Evolutionary conservation across 352 stramenopile species (phyloP), one percentile per base, ranked within the genome.

Genomic region (Hyaloperonospora arabidopsidis): DNA sequence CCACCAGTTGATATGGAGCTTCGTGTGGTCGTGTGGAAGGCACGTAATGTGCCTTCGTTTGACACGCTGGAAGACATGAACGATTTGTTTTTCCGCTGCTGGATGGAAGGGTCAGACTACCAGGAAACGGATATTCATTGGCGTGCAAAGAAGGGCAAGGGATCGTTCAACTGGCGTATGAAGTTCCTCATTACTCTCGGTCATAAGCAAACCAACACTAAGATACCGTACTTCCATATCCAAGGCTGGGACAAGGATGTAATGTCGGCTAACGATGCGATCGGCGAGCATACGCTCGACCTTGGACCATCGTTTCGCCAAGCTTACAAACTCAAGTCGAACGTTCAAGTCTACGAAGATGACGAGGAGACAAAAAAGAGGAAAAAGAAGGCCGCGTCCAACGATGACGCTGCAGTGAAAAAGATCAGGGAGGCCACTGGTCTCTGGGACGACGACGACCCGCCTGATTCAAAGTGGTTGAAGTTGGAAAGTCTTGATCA

Each of bases 191-290:
- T 97, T 21, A 73, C 79, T n/a, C 63, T 97, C 0, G 79, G 79
- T 1, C 79, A 90, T 63, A 90, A 93, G 54, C 76, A 90, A 56
- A 66, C 66, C 11, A 89, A 93, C 63, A 87, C 78, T 25, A 96
- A 97, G 69, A 93, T 93, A 29, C 86, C 88, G 29, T 96, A 97
- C 62, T 93, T 97, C 57, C 85, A 96, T 55, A 74, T 97, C 25
- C 89, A 97, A 57, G 81, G 92, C 38, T 97, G 92, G 92, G 92
- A 97, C 64, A 92, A 96, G 64, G 92, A 97, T 55, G 68, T 97
- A 23, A 72, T 97, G 25, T 94, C 92, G 13, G 89, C 83, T 23
- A 97, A 93, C 63, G 91, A 97, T 63, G 81, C 86, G 49, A 95
- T 97, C 65, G 91, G 84, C 13, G 86, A 96, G 62, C 68, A 80